phyloP scores from a whole-genome alignment of 2,329 filamentous ascomycete genomes.

The Alternaria alternata region DNA sequence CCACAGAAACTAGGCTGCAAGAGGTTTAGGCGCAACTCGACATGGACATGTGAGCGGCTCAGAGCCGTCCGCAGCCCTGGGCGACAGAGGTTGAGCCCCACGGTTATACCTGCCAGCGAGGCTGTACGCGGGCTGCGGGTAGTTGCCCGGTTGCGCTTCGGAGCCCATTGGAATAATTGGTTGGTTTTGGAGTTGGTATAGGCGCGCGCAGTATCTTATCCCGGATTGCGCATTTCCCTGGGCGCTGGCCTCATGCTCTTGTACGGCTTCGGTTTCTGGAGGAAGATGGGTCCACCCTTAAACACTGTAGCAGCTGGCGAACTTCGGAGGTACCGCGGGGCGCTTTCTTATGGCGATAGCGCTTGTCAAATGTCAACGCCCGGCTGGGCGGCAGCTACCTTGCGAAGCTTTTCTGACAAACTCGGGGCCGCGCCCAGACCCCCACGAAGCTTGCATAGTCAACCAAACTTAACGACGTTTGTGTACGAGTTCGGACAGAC shows the following conservation, averaged over 20 bases:
- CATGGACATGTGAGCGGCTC: background rate
- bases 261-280: background rate
- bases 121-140: background rate
- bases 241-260: background rate
- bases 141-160: background rate
- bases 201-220: background rate
- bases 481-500: background rate
- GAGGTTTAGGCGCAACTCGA: background rate
- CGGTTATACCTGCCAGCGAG: background rate
- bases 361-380: background rate
- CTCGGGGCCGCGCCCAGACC: background rate
- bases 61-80: background rate
- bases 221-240: background rate
- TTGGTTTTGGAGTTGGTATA: background rate
- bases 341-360: background rate
- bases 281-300: background rate
- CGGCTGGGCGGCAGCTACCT: background rate
- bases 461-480: background rate
- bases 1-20: background rate
- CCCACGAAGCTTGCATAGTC: background rate
- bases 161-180: background rate
- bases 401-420: background rate
- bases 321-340: background rate
- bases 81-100: background rate
- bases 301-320: background rate